Evolutionary conservation across 2,329 filamentous ascomycete genomes (phyloP), one percentile per base, ranked within the genome.

Genomic region (Aureobasidium namibiae): DNA sequence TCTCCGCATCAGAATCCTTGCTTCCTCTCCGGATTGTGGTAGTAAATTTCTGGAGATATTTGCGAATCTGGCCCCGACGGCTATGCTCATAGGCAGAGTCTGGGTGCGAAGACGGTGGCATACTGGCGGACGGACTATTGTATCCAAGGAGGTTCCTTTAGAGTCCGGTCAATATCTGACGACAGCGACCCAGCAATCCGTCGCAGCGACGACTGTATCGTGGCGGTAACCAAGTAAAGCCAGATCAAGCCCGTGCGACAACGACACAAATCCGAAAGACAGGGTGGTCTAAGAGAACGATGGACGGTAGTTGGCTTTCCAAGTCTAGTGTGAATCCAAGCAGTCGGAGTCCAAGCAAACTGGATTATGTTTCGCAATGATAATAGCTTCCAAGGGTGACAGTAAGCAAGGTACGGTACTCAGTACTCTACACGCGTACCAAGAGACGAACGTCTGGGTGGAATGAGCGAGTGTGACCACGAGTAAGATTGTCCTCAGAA

Each of bases 1-100:
- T 45, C 10, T 58, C 34, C 9, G n/a, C 31, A 21, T 26, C 31
- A 23, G 54, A 26, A 49, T 58, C 54, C 44, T 58, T 58, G 26
- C 54, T 58, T 49, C 54, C 54, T 49, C 44, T 58, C 26, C 54
- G 54, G 44, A 58, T 58, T 58, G 54, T 58, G 42, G 54, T 58
- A 34, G 54, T 58, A n/a, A 58, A 58, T 26, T 33, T 48, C 24
- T 58, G 54, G 2, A 58, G 44, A 42, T 58, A 58, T 42, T 18
- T 48, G 24, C 54, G 42, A 13, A 58, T 49, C 9, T 58, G 54
- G 10, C 36, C 44, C 41, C 54, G 54, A 13, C 54, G 44, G 16
- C 54, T 34, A 11, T 57, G 54, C 54, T 57, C 54, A 13, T 36
- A 31, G 41, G 33, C 23, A 23, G 44, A 49, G 26, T 41, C 24